Evolutionary conservation across 805 yeast genomes (phyloP).

Genomic region (Cephaloascus fragrans): DNA sequence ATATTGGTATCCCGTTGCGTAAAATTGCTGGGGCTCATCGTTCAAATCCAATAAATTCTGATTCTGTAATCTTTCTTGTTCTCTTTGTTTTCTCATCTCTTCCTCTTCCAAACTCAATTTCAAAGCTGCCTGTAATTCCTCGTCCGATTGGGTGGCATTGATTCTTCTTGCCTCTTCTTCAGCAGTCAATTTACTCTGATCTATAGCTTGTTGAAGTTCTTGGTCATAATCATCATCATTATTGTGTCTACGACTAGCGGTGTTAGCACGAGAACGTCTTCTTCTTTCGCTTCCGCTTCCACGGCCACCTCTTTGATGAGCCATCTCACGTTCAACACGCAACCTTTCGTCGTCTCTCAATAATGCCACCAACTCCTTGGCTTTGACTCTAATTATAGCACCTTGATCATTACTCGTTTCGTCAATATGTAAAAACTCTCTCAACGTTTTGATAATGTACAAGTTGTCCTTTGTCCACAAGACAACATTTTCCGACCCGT

Average conservation of each 20-base stretch:
- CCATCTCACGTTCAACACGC: slow-evolving; percentile 52
- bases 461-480: slow-evolving; percentile 86
- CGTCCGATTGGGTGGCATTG: slow-evolving; percentile 35
- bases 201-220: slow-evolving; percentile 73
- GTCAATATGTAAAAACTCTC: slow-evolving; percentile 82
- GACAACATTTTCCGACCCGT: slow-evolving; percentile 83
- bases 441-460: slow-evolving; percentile 77
- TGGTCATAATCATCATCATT: slow-evolving; percentile 48
- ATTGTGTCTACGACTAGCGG: slow-evolving; percentile 9
- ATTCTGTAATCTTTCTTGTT: slow-evolving; percentile 19
- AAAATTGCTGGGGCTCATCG: slow-evolving; percentile 27
- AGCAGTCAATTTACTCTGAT: slow-evolving; percentile 71
- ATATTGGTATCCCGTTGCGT: slow-evolving; percentile 15
- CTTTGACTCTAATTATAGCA: slow-evolving; percentile 74
- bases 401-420: slow-evolving; percentile 81
- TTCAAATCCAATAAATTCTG: slow-evolving; percentile 46
- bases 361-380: slow-evolving; percentile 76
- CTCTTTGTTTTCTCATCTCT: slow-evolving; percentile 44
- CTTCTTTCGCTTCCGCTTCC: slow-evolving; percentile 19
- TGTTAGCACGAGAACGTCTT: slow-evolving; percentile 15
- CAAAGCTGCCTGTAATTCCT: slow-evolving; percentile 60
- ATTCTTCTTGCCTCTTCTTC: slow-evolving; percentile 68
- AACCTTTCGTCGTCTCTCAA: slow-evolving; percentile 77
- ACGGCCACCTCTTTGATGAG: slow-evolving; percentile 14
- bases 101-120: slow-evolving; percentile 71